A percentile compares a stretch with the other conserved stretches of the same genome.
Conservation (phyloP, 768 basidiomycete species). For the Kwoniella shandongensis region DNA sequence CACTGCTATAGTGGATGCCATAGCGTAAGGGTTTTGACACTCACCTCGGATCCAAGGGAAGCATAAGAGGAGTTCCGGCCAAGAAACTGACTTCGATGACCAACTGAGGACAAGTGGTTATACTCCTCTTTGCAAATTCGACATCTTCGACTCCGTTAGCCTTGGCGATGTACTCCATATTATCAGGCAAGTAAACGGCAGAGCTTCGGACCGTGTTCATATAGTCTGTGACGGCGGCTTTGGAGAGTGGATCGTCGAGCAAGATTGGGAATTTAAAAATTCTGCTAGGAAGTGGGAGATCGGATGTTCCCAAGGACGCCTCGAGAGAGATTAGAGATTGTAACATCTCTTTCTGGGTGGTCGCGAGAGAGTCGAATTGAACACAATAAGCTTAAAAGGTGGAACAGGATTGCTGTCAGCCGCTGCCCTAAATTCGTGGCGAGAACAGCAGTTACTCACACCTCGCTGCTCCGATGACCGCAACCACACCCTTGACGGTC, state of each 20-base stretch:
- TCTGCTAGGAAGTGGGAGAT: slow-evolving; percentile 58
- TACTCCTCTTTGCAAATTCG: slow-evolving; percentile 56
- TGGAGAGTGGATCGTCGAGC: slow-evolving; percentile 63
- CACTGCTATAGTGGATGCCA: too few species aligned
- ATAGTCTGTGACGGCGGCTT: slow-evolving; percentile 61
- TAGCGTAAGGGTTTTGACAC: too few species aligned
- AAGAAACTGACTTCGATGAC: slow-evolving; percentile 67
- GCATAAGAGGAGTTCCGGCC: slow-evolving; percentile 64
- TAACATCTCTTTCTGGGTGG: slow-evolving; percentile 59
- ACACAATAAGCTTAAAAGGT: slow-evolving; percentile 57
- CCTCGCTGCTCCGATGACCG: slow-evolving; percentile 64
- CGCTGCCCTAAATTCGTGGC: not conserved
- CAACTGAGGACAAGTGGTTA: slow-evolving; percentile 60
- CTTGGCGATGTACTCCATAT: slow-evolving; percentile 65
- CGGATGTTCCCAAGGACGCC: slow-evolving; percentile 53
- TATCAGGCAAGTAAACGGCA: slow-evolving; percentile 69
- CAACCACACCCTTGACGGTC: slow-evolving; percentile 57
- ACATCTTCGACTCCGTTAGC: slow-evolving; percentile 63
- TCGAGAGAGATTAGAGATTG: slow-evolving; percentile 56
- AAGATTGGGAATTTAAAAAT: slow-evolving; percentile 65
- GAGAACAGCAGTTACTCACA: slow-evolving; percentile 53
- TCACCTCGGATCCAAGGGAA: slow-evolving; percentile 56
- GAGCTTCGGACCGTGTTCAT: slow-evolving; percentile 61
- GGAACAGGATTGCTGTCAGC: not conserved
- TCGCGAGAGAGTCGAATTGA: slow-evolving; percentile 58